A percentile compares a stretch with the other conserved stretches of the same genome.
Evolutionary conservation across 192 early-diverging fungal species (phyloP).

Genomic region (Mortierella alpina): DNA sequence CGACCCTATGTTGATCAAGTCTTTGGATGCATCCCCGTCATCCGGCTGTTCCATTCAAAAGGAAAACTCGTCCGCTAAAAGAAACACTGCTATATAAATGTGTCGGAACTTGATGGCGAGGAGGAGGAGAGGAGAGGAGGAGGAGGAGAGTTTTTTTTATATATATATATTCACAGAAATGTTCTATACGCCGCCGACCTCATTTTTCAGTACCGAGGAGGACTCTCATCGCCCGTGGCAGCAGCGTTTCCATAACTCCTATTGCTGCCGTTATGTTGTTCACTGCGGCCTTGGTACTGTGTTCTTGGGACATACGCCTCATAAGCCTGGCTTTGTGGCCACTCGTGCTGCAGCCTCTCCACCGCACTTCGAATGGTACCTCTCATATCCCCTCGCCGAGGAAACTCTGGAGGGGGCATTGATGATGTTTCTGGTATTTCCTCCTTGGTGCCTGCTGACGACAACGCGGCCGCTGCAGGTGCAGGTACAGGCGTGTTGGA

Average conservation of each 20-base stretch:
- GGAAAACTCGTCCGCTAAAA: no score
- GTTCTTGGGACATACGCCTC: conserved; percentile 31
- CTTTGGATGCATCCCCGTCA: conserved; percentile 17
- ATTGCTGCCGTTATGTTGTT: neutral
- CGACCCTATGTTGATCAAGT: conserved; percentile 16
- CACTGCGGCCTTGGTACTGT: conserved; percentile 11
- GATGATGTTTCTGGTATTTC: neutral
- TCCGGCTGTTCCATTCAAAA: neutral
- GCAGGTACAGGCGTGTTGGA: neutral
- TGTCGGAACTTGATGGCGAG: no score
- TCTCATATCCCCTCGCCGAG: conserved; percentile 28
- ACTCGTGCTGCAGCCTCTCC: conserved; percentile 44
- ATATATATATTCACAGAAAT: no score
- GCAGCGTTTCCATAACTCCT: neutral
- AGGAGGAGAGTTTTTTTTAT: no score
- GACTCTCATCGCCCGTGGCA: neutral
- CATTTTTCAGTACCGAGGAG: no score
- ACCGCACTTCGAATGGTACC: conserved; percentile 44
- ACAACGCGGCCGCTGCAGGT: neutral
- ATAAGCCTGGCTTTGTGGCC: conserved; percentile 23
- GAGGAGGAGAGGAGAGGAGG: no score
- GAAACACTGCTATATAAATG: no score
- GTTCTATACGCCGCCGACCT: no score
- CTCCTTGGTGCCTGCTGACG: neutral
- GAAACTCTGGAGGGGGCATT: neutral